Base-by-base conservation (phyloP, 306 rosid genomes). In the Carpinus viminea region DNA sequence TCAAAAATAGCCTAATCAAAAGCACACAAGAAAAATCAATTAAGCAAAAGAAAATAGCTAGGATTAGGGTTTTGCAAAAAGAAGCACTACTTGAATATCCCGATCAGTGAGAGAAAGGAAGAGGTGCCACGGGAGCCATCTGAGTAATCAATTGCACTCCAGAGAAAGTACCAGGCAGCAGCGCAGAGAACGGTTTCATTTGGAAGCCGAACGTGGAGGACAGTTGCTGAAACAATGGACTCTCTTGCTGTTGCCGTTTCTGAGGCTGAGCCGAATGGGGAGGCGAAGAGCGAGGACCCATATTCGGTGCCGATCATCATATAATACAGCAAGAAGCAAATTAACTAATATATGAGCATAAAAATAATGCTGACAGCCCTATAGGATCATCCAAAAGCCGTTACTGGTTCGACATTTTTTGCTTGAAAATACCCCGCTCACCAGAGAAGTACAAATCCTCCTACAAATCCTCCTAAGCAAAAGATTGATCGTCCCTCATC, bases 401-500 rank as follows among this genome's bases (percentile, higher is more conserved):
- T 79, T 77, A 84, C 92, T 1, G 89, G 92, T 77, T 92, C 34
- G 21, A 90, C 91, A 81, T 86, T 87, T 83, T 91, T 93, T 46
- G 86, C 84, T 79, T 80, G 96, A 85, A 86, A 83, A 87, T 89
- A 91, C 71, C 85, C 71, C 85, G 94, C 90, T 95, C 99, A 56
- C 96, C 98, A 74, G 94, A 91, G 76, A 95, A 90, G 80, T 89
- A 95, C 38, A 97, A 93, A 86, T 93, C 98, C 82, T 91, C 98
- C 88, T 89, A 95, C 38, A 97, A 93, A 86, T 93, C 98, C 82
- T 91, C 98, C 88, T 96, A 98, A 9, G 94, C 96, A 82, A 91
- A 91, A 85, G 97, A 93, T 80, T 93, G 99, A 85, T 90, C 96
- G 78, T 89, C 97, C 99, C 78, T 93, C 99, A 62, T 90, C 93